Evolutionary conservation across 2,329 filamentous ascomycete species (phyloP).

Genomic region (Claviceps capensis): DNA sequence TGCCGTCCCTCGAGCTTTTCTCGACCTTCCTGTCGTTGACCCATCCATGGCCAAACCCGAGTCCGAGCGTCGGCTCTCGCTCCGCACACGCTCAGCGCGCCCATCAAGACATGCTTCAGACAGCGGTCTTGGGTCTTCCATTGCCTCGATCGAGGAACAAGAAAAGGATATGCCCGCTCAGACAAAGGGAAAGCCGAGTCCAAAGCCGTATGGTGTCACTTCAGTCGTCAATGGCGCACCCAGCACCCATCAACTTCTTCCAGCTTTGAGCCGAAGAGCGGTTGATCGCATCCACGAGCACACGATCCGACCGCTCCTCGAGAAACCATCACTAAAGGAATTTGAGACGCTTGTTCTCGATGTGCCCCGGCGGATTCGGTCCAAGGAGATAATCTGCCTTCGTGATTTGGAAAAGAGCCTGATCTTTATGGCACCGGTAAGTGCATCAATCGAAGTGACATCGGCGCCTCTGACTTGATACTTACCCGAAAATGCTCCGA

Average conservation of each 20-base stretch:
- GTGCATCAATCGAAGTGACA: conserved; percentile 26
- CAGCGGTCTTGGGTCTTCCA: conserved; percentile 76
- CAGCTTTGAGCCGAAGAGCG: conserved; percentile 53
- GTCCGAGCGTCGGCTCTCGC: conserved; percentile 35
- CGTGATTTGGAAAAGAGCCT: conserved; percentile 90
- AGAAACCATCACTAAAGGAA: conserved; percentile 57
- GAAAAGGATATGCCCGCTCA: conserved; percentile 34
- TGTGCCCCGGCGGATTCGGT: conserved; percentile 64
- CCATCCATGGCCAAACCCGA: conserved; percentile 31
- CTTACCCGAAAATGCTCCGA: conserved; percentile 55
- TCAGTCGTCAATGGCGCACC: conserved; percentile 47
- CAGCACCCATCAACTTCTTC: conserved; percentile 33
- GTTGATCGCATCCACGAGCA: conserved; percentile 67
- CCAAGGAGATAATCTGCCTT: conserved; percentile 78
- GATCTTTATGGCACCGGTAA: conserved; percentile 85
- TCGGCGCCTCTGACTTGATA: conserved; percentile 22
- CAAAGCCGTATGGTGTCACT: conserved; percentile 22
- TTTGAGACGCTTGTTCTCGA: conserved; percentile 71
- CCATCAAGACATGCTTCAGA: conserved; percentile 59
- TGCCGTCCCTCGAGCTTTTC: conserved; percentile 45
- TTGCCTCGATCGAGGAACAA: conserved; percentile 47
- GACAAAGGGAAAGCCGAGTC: conserved; percentile 14
- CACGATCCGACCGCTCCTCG: conserved; percentile 65
- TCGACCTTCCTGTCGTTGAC: conserved; percentile 41
- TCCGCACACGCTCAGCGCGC: conserved; percentile 42